Evolutionary conservation across 1,284 basidiomycete species (phyloP).

Genomic region (Ceratobasidium sp.): DNA sequence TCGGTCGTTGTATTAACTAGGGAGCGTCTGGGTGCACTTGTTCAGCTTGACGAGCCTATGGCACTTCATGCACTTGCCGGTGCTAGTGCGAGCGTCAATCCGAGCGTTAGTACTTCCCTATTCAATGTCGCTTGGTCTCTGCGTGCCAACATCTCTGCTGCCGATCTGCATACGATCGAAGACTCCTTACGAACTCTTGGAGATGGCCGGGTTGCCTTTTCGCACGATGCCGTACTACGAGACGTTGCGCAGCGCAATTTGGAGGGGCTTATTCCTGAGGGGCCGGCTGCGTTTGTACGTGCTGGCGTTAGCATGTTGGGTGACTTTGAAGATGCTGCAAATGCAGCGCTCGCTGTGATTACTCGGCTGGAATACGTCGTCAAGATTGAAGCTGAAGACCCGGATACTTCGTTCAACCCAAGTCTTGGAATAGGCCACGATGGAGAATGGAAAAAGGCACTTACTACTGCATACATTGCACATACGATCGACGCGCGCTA

Average conservation of each 20-base stretch:
- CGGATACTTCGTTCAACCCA: constrained; percentile 69
- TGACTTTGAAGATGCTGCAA: constrained; percentile 70
- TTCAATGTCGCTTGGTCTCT: constrained; percentile 47
- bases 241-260: constrained; percentile 47
- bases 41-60: constrained; percentile 77
- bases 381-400: constrained; percentile 71
- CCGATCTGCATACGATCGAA: constrained; percentile 42
- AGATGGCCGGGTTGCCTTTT: constrained; percentile 45
- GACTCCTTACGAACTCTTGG: constrained; percentile 36
- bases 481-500: constrained; percentile 78
- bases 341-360: constrained; percentile 73
- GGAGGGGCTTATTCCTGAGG: constrained; percentile 57
- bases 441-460: constrained; percentile 68
- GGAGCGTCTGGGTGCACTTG: constrained; percentile 77
- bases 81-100: constrained; percentile 28
- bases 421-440: constrained; percentile 52
- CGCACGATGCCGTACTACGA: constrained; percentile 40
- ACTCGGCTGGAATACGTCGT: constrained; percentile 77
- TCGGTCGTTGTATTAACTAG: constrained; percentile 79
- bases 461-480: constrained; percentile 72
- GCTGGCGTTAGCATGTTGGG: constrained; percentile 70
- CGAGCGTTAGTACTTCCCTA: constrained; percentile 24
- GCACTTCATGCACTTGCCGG: constrained; percentile 62
- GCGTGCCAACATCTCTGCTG: constrained; percentile 38
- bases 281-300: constrained; percentile 70